phyloP scores from a whole-genome alignment of 2,329 filamentous ascomycete species.

The Didymellaceae sp. region DNA sequence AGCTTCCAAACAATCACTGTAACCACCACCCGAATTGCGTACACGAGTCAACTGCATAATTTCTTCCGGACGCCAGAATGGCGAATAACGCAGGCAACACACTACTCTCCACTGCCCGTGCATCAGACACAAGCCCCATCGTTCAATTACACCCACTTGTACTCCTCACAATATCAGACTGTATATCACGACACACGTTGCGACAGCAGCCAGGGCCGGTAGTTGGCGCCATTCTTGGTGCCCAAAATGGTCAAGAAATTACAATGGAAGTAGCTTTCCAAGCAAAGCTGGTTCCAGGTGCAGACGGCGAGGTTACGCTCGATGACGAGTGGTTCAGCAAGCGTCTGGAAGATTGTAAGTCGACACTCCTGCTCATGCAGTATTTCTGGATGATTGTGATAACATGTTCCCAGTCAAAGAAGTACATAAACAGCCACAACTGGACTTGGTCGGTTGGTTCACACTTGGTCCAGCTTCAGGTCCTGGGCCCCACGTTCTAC shows the following conservation, averaged over 20 bases:
- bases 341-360: conserved; percentile 83
- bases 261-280: conserved; percentile 95
- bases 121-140: conserved; percentile 75
- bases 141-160: conserved; percentile 91
- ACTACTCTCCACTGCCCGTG: conserved; percentile 52
- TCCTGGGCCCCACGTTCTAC: conserved; percentile 70
- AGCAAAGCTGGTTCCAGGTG: conserved; percentile 60
- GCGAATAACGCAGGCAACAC: conserved; percentile 47
- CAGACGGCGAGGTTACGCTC: conserved; percentile 66
- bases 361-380: neutral
- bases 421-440: conserved; percentile 81
- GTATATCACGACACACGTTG: conserved; percentile 88
- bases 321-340: conserved; percentile 75
- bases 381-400: neutral
- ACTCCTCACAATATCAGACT: conserved; percentile 94
- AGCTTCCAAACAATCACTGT: conserved; percentile 4
- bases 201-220: conserved; percentile 77
- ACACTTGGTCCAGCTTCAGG: conserved; percentile 76
- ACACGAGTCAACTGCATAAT: neutral
- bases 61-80: conserved; percentile 36
- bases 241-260: conserved; percentile 87
- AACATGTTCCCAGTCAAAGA: conserved; percentile 70
- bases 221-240: conserved; percentile 85
- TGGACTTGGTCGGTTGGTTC: conserved; percentile 90
- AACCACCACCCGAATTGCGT: neutral